Conservation (phyloP, 2,329 filamentous ascomycete species). For the Coniochaeta hoffmannii region DNA sequence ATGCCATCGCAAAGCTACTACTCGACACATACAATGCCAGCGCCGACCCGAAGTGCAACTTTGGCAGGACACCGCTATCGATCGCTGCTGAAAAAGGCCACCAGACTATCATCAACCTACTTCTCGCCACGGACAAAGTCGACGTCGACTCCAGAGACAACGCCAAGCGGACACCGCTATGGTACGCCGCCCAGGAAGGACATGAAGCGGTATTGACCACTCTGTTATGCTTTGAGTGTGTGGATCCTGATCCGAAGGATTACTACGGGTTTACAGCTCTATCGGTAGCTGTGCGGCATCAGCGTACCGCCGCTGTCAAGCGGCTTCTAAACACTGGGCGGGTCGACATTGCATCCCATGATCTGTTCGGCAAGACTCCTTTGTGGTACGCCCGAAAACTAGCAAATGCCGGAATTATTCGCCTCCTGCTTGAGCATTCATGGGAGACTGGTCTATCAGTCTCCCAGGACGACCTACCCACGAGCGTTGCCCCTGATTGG, state of each 20-base stretch:
- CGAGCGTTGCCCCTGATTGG: too few relatives aligned
- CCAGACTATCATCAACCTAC: not conserved
- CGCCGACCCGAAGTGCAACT: not conserved
- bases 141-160: not conserved
- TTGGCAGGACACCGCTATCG: not conserved
- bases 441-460: not conserved
- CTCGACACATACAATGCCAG: not conserved
- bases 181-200: not conserved
- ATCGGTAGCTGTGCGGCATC: not conserved
- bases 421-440: not conserved
- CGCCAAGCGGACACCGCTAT: not conserved
- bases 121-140: not conserved
- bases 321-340: not conserved
- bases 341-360: not conserved
- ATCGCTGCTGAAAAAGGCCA: not conserved
- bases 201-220: not conserved
- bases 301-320: not conserved
- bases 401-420: not conserved
- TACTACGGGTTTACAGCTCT: not conserved
- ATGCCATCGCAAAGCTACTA: not conserved
- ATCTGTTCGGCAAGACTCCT: not conserved
- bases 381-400: not conserved
- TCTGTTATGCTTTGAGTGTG: not conserved
- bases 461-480: not conserved
- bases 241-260: not conserved